Evolutionary conservation across 140 eudicot species (phyloP).

Genomic region (Oenanthe javanica): DNA sequence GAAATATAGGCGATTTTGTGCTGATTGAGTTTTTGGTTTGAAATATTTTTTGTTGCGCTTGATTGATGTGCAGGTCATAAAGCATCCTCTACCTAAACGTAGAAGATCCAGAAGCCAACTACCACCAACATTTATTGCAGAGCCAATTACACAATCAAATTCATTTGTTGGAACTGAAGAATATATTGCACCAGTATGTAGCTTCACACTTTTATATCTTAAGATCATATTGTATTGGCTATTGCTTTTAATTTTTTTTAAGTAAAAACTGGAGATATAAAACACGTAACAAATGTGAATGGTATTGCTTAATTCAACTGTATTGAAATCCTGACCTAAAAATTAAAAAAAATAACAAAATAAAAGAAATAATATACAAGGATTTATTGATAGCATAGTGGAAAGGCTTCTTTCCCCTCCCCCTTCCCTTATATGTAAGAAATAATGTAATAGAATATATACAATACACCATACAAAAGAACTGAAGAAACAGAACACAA

Average conservation of each 20-base stretch:
- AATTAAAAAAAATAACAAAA: too few relatives aligned
- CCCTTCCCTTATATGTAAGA: too few relatives aligned
- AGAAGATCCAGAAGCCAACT: constrained; percentile 66
- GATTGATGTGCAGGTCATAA: constrained; percentile 53
- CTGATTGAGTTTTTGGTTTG: background rate
- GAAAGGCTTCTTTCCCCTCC: too few relatives aligned
- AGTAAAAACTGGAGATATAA: background rate
- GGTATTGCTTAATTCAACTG: background rate
- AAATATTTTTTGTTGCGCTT: background rate
- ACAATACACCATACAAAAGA: background rate
- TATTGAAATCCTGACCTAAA: background rate
- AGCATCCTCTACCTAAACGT: constrained; percentile 52
- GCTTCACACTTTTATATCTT: background rate
- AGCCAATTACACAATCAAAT: constrained; percentile 82
- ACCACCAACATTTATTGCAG: constrained; percentile 82
- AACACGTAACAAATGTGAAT: background rate
- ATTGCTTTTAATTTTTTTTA: background rate
- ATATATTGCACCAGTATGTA: constrained; percentile 92
- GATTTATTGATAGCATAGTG: too few relatives aligned
- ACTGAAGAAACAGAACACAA: background rate
- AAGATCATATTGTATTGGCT: background rate
- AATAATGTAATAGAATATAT: too few relatives aligned
- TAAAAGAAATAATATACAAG: too few relatives aligned
- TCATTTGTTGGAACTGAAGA: constrained; percentile 99
- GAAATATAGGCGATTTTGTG: background rate